These are phyloP conservation scores for Gloeopeniophorella convolvens DNA, from an alignment of 768 basidiomycete species.

Conservation along the genomic window DNA sequence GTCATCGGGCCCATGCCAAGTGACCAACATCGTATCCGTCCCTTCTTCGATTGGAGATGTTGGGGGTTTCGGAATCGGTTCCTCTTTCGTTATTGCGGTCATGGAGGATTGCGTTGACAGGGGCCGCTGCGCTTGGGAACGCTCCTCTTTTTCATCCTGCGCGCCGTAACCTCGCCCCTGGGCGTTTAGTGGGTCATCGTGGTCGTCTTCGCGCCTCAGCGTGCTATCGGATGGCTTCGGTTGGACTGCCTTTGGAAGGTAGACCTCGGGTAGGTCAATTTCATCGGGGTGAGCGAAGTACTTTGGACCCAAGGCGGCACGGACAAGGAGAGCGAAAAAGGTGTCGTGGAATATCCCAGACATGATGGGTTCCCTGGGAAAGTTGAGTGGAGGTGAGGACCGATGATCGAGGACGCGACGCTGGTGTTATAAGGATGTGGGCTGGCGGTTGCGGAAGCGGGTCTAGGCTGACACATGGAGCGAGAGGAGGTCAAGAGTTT, in stretches of 20 bases:
- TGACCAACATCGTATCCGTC: constrained; percentile 22
- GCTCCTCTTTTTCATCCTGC: neutral
- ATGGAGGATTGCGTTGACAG: neutral
- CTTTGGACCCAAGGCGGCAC: constrained; percentile 23
- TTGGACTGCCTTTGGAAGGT: constrained; percentile 3
- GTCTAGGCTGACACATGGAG: constrained; percentile 1
- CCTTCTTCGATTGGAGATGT: neutral
- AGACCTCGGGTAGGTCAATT: constrained; percentile 14
- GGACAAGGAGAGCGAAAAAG: constrained; percentile 26
- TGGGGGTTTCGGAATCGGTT: no score
- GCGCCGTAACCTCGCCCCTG: neutral
- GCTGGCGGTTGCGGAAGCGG: neutral
- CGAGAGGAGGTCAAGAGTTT: no score
- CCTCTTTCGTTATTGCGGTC: neutral
- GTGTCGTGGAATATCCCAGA: constrained; percentile 27
- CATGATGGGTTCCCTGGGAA: neutral
- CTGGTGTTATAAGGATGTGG: constrained; percentile 5
- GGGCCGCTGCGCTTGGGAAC: neutral
- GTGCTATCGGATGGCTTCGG: neutral
- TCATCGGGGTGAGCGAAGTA: constrained; percentile 21
- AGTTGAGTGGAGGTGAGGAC: neutral
- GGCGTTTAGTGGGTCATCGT: constrained; percentile 1
- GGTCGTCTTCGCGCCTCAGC: constrained; percentile 3
- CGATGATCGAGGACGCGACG: no score
- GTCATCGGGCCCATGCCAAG: constrained; percentile 23